Conservation (phyloP, 2,329 filamentous ascomycete genomes). For the Chrysoporthe deuterocubensis region DNA sequence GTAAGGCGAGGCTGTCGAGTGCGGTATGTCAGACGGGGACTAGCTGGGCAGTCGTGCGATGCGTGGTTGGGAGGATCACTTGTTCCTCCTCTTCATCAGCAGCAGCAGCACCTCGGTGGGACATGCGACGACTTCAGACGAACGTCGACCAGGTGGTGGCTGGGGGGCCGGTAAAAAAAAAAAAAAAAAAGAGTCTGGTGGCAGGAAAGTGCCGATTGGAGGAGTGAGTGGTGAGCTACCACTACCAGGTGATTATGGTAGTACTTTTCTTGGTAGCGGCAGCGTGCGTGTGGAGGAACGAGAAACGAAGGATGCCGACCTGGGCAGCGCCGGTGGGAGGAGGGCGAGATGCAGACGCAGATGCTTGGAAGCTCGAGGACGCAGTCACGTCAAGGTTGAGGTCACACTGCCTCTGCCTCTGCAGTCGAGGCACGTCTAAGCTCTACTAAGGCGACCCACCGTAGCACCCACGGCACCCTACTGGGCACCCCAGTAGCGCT, state of each 20-base stretch:
- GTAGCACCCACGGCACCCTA: not conserved
- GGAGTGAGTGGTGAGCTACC: not conserved
- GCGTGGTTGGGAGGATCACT: not conserved
- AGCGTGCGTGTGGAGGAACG: not conserved
- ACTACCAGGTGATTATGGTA: not conserved
- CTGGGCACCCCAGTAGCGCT: not conserved
- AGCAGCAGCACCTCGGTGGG: not conserved
- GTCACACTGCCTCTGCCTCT: not conserved
- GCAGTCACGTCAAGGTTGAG: slow-evolving; percentile 1
- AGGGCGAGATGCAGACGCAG: not conserved
- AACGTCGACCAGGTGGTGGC: not conserved
- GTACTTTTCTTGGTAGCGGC: no score
- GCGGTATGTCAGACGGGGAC: slow-evolving; percentile 1
- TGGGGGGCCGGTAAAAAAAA: not conserved
- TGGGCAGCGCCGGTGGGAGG: not conserved
- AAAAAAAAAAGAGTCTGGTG: not conserved
- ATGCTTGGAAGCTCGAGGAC: not conserved
- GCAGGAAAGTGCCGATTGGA: slow-evolving; percentile 13
- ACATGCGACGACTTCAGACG: not conserved
- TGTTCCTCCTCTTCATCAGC: not conserved
- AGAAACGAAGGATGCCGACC: not conserved
- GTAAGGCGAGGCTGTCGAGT: slow-evolving; percentile 4
- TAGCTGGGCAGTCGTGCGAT: not conserved
- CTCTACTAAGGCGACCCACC: not conserved
- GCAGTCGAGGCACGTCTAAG: slow-evolving; percentile 5